These are phyloP conservation scores for Xylaria nigripes DNA, from an alignment of 495 filamentous ascomycete species.

Conservation along the genomic window DNA sequence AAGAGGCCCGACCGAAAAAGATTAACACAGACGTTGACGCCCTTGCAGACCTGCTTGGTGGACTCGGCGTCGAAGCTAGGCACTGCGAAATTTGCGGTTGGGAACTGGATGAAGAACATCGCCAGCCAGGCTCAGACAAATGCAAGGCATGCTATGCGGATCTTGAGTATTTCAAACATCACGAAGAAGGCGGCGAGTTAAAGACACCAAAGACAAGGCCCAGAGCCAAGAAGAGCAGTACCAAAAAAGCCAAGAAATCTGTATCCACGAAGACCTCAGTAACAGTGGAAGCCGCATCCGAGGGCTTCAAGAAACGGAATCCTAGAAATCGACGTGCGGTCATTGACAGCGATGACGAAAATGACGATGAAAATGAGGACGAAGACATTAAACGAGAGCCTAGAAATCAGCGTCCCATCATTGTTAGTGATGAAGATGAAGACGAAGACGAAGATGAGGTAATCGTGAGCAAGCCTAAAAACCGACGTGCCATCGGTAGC, in stretches of 20 bases:
- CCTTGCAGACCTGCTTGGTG: slow-evolving; percentile 76
- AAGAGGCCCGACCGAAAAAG: slow-evolving; percentile 47
- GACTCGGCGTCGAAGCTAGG: slow-evolving; percentile 68
- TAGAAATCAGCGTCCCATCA: too few relatives aligned
- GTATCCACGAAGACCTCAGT: background rate
- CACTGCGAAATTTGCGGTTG: slow-evolving; percentile 84
- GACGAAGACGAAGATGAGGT: too few relatives aligned
- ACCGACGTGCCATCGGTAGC: slow-evolving; percentile 50
- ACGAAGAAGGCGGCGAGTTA: slow-evolving; percentile 25
- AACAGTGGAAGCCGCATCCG: background rate
- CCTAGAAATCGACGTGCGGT: slow-evolving; percentile 46
- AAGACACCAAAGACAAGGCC: slow-evolving; percentile 21
- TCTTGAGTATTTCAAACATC: slow-evolving; percentile 39
- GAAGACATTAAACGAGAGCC: too few relatives aligned
- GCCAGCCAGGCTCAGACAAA: slow-evolving; percentile 44
- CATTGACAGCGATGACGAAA: slow-evolving; percentile 58
- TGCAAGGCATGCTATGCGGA: slow-evolving; percentile 69
- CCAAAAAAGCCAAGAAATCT: slow-evolving; percentile 31
- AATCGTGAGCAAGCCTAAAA: slow-evolving; percentile 43
- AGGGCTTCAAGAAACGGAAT: slow-evolving; percentile 28
- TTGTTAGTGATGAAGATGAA: too few relatives aligned
- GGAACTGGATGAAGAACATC: slow-evolving; percentile 51
- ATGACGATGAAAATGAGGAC: too few relatives aligned
- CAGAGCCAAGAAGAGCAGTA: slow-evolving; percentile 32
- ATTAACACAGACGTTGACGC: slow-evolving; percentile 60